Evolutionary conservation across 2,329 filamentous ascomycete genomes (phyloP), one percentile per base, ranked within the genome.

Genomic region (Epichloe festucae): DNA sequence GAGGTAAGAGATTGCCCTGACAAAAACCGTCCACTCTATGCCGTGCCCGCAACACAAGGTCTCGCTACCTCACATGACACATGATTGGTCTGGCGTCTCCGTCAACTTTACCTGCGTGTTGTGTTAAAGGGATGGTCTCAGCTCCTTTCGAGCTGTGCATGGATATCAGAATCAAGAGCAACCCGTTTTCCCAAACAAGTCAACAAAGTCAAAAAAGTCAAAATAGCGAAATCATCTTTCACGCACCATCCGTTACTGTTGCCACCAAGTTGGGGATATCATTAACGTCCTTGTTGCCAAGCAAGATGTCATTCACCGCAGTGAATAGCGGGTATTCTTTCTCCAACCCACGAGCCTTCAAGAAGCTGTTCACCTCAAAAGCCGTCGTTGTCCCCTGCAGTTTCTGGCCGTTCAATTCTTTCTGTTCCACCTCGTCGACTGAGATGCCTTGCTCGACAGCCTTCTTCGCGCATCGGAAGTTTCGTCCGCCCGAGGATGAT

Each of bases 371-470:
- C 42, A 98, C 90, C 67, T 98, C 93, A 56, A 84, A 80, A 8
- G 93, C 90, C 3, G 93, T 98, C 59, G 84, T 84, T 0, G 89
- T 97, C 39, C 93, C 93, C 72, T 98, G 93, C 53, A 98, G 74
- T 73, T 94, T 95, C 75, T 98, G 93, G 14, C 93, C 93, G 65
- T 98, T 97, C 55, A 98, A 77, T 66, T 96, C 90, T 53, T 82
- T 79, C 63, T 80, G 78, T 74, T 98, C 93, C 43, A 98, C 84
- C 68, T 97, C 89, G 59, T 85, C 82, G 40, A 98, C 88, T 8
- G 80, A 77, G 58, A 91, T 75, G 34, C 85, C 84, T 63, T 85
- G 81, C 72, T 90, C 79, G 35, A 95, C 81, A 27, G 87, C 84
- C 74, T 90, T 82, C 76, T 86, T 94, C 48, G 93, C 91, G 67